phyloP scores from a whole-genome alignment of 176 grass and related monocot species.

The Triticum turgidum region DNA sequence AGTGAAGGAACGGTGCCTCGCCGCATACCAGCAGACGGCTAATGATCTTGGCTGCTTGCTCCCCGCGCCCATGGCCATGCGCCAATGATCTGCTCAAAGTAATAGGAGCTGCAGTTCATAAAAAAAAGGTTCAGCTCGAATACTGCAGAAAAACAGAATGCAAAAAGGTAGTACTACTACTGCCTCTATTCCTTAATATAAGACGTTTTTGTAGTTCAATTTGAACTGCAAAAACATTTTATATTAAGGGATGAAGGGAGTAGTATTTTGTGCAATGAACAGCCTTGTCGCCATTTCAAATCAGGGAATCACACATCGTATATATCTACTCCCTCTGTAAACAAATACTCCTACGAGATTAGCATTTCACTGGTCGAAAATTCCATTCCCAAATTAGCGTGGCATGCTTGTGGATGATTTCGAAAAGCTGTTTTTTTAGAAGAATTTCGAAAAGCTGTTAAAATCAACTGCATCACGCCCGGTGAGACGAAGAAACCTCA shows the following conservation, averaged over 20 bases:
- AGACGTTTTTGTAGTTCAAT: too few species aligned
- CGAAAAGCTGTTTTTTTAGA: too few species aligned
- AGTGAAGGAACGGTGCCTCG: slow-evolving; percentile 36
- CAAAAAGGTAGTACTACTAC: background rate
- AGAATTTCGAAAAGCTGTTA: too few species aligned
- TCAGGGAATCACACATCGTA: background rate
- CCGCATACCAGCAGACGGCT: slow-evolving; percentile 50
- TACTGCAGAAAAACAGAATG: background rate
- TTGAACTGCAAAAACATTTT: too few species aligned
- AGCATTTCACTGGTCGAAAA: background rate
- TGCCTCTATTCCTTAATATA: too few species aligned
- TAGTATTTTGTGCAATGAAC: too few species aligned
- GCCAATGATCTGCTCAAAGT: slow-evolving; percentile 36
- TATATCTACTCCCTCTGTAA: background rate
- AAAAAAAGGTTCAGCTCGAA: background rate
- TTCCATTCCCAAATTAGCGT: background rate
- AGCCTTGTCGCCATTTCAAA: background rate
- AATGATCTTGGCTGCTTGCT: slow-evolving; percentile 59
- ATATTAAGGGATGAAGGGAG: too few species aligned
- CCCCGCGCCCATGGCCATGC: slow-evolving; percentile 56
- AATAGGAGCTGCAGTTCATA: slow-evolving; percentile 33
- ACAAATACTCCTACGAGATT: too few species aligned
- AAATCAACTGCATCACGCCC: too few species aligned
- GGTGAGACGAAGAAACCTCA: too few species aligned
- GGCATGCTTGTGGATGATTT: too few species aligned